phyloP scores from a whole-genome alignment of 2,329 filamentous ascomycete genomes.

The Pyrenophora teres region DNA sequence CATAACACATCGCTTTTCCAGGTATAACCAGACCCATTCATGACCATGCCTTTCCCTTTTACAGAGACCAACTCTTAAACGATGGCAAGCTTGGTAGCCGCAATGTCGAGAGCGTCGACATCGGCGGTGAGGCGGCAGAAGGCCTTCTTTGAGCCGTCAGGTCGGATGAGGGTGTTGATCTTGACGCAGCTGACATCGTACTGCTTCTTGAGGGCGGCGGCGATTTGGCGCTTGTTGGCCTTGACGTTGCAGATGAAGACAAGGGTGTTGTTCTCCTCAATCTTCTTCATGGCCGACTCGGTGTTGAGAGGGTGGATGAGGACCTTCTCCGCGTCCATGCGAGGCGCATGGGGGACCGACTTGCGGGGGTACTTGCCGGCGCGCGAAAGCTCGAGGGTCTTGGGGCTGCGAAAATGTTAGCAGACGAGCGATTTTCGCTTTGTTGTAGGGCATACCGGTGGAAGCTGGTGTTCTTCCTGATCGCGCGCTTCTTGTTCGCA shows the following conservation, averaged over 20 bases:
- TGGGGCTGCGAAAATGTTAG: constrained; percentile 59
- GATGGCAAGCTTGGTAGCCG: constrained; percentile 97
- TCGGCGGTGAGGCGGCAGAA: constrained; percentile 94
- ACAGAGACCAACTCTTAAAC: constrained; percentile 64
- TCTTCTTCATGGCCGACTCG: constrained; percentile 99
- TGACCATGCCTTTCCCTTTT: constrained; percentile 27
- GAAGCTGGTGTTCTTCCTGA: constrained; percentile 90
- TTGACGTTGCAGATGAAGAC: constrained; percentile 92
- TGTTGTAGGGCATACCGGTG: constrained; percentile 61
- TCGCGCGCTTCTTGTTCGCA: constrained; percentile 89
- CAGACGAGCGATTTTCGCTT: not conserved
- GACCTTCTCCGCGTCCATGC: constrained; percentile 97
- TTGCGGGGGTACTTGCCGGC: constrained; percentile 96
- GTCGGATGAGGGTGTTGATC: constrained; percentile 99
- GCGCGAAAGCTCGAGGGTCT: constrained; percentile 90
- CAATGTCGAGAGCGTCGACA: constrained; percentile 98
- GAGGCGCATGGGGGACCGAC: constrained; percentile 84
- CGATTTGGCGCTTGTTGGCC: constrained; percentile 99
- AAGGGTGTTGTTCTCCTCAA: constrained; percentile 99
- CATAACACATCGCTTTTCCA: constrained; percentile 44
- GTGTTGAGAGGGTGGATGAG: constrained; percentile 98
- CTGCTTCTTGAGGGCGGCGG: constrained; percentile 96
- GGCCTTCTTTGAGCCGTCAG: constrained; percentile 98
- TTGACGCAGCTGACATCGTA: constrained; percentile 98
- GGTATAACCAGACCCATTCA: constrained; percentile 41